Evolutionary conservation across 2,329 filamentous ascomycete genomes (phyloP).

Genomic region (Cadophora luteo-olivacea): DNA sequence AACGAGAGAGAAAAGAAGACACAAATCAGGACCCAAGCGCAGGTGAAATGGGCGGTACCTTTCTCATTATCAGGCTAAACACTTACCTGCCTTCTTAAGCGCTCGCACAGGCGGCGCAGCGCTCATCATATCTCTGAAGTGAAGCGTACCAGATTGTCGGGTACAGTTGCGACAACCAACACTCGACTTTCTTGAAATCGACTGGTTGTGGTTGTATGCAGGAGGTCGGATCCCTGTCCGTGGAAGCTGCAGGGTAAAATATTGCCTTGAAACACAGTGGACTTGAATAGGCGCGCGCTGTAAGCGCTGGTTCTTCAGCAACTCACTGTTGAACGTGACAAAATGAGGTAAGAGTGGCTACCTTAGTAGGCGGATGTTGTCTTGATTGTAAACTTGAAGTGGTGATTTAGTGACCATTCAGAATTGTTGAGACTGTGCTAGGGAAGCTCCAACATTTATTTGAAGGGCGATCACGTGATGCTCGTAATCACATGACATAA

Average conservation of each 20-base stretch:
- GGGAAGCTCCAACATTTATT: no score
- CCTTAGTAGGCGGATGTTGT: not conserved
- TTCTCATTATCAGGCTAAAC: not conserved
- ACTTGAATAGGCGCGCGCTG: not conserved
- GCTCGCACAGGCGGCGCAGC: slow-evolving; percentile 4
- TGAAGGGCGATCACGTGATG: no score
- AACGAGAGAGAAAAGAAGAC: not conserved
- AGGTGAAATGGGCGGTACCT: not conserved
- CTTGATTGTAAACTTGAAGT: not conserved
- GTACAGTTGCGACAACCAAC: slow-evolving; percentile 5
- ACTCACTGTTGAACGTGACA: not conserved
- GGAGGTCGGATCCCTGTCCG: not conserved
- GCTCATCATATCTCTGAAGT: not conserved
- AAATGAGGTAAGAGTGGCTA: not conserved
- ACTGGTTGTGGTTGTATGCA: slow-evolving; percentile 5
- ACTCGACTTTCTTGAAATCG: not conserved
- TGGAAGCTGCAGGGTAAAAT: not conserved
- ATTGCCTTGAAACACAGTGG: not conserved
- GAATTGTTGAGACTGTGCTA: no score
- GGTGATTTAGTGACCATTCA: not conserved
- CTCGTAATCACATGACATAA: no score
- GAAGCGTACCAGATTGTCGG: slow-evolving; percentile 4
- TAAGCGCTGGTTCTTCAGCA: not conserved
- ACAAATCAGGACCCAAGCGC: not conserved
- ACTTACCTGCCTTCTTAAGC: not conserved